Base-by-base conservation (phyloP, 2,329 filamentous ascomycete species). In the Diaporthe sp. region DNA sequence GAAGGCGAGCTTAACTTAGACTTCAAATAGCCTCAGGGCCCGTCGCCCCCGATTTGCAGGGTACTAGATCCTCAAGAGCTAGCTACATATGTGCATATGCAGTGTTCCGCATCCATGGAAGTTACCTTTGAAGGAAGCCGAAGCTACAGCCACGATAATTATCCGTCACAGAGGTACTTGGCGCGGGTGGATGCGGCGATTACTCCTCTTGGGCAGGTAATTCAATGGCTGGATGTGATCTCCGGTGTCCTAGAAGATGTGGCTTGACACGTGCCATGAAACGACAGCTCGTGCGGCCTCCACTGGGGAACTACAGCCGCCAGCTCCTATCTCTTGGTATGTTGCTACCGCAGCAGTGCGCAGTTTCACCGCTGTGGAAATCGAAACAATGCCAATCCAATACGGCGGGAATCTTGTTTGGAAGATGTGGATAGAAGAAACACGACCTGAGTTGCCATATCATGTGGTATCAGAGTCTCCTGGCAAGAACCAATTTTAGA, bases 101-200 rank as follows among this genome's bases (percentile, higher is more conserved):
- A 52, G 64, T 30, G 33, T 50, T n/a, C 22, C 28, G 28, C 30
- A 7, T 25, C 61, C 8, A 19, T 30, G 42, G 19, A 67, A 9
- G 17, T 38, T 12, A 45, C 30, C 2, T 38, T 17, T 30, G 19
- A 28, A 47, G 42, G 28, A 25, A 35, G 42, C 19, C 13, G 22
- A 38, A 6, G 22, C 30, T 15, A 12, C 30, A 50, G 9, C 8
- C 64, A 50, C 30, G 64, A 52, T 67, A 67, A 67, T 52, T 8
- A 40, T 13, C n/a, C 45, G 45, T 67, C 30, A 22, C 33, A 15
- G 5, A 52, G 8, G 4, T 28, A 52, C 45, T 67, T 67, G 45
- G 64, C 64, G 33, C 45, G 45, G 45, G 64, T 52, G 45, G 38
- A 67, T 12, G 25, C 45, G 64, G 45, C 45, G 64, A 54, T 9